A percentile compares a stretch with the other conserved stretches of the same genome.
These are phyloP conservation scores for Yarrowia yakushimensis DNA, from an alignment of 805 yeast genomes.

Conservation along the genomic window DNA sequence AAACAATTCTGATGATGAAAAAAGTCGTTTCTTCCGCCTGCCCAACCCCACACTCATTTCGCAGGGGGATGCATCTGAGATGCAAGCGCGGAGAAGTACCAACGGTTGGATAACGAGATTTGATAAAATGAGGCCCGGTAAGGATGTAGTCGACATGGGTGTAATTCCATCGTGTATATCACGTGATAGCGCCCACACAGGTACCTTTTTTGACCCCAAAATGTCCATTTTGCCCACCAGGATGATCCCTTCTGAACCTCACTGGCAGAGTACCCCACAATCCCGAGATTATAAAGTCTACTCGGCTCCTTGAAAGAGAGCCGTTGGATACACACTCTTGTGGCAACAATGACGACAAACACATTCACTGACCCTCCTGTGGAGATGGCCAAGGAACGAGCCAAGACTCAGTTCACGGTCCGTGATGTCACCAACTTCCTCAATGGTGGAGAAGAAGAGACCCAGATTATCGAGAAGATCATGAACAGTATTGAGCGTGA, in stretches of 20 bases:
- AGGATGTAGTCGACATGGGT: too few species aligned
- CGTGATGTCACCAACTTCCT: conserved; percentile 43
- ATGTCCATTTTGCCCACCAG: neutral
- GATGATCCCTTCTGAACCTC: neutral
- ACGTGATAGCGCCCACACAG: too few species aligned
- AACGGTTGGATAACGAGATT: neutral
- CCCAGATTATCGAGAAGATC: conserved; percentile 42
- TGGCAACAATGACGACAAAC: conserved; percentile 21
- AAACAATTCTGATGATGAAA: conserved; percentile 11
- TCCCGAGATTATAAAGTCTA: conserved; percentile 8
- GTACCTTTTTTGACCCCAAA: neutral
- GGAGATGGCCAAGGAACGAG: conserved; percentile 42
- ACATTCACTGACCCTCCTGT: conserved; percentile 39
- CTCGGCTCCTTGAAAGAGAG: neutral
- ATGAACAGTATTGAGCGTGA: conserved; percentile 51
- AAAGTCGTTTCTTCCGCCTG: neutral
- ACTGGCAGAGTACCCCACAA: conserved; percentile 12
- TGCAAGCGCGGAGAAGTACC: conserved; percentile 2
- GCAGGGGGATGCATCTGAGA: neutral
- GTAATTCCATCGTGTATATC: neutral
- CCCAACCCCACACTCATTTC: conserved; percentile 5
- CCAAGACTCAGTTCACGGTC: conserved; percentile 38
- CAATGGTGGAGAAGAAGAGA: conserved; percentile 42
- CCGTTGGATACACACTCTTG: neutral
- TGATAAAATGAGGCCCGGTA: too few species aligned